A percentile compares a stretch with the other conserved stretches of the same genome.
Conservation (phyloP, 2,329 filamentous ascomycete species). For the Cyclaneusma minus region DNA sequence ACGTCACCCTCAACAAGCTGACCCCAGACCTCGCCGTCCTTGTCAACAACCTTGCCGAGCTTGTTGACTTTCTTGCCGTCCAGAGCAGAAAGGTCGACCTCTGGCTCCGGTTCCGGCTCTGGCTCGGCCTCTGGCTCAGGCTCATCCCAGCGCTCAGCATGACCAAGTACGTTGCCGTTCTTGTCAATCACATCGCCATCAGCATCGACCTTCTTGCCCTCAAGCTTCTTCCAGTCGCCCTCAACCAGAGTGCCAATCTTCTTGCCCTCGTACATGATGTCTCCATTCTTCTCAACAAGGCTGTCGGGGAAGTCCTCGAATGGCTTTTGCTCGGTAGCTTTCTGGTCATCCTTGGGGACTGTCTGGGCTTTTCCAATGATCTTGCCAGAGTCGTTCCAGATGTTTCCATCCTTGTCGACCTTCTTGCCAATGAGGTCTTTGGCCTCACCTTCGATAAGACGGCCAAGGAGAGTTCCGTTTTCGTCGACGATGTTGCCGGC, state of each 20-base stretch:
- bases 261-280: conserved; percentile 33
- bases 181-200: conserved; percentile 72
- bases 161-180: conserved; percentile 40
- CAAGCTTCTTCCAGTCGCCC: conserved; percentile 46
- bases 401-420: conserved; percentile 49
- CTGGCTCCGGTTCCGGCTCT: conserved; percentile 10
- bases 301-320: conserved; percentile 43
- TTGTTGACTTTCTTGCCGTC: conserved; percentile 43
- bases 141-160: conserved; percentile 16
- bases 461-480: conserved; percentile 35
- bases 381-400: conserved; percentile 57
- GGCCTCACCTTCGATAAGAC: conserved; percentile 46
- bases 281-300: conserved; percentile 33
- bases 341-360: conserved; percentile 37
- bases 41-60: conserved; percentile 38
- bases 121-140: conserved; percentile 17
- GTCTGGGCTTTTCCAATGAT: conserved; percentile 52
- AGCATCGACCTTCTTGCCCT: conserved; percentile 58
- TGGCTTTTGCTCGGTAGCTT: conserved; percentile 28
- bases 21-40: conserved; percentile 38
- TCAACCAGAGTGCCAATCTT: conserved; percentile 43
- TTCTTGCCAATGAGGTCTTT: conserved; percentile 49
- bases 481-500: conserved; percentile 35
- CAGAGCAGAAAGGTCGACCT: conserved; percentile 30
- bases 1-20: conserved; percentile 47